A percentile compares a stretch with the other conserved stretches of the same genome.
phyloP scores from a whole-genome alignment of 805 yeast genomes.

The Cyberlindnera meyerae region DNA sequence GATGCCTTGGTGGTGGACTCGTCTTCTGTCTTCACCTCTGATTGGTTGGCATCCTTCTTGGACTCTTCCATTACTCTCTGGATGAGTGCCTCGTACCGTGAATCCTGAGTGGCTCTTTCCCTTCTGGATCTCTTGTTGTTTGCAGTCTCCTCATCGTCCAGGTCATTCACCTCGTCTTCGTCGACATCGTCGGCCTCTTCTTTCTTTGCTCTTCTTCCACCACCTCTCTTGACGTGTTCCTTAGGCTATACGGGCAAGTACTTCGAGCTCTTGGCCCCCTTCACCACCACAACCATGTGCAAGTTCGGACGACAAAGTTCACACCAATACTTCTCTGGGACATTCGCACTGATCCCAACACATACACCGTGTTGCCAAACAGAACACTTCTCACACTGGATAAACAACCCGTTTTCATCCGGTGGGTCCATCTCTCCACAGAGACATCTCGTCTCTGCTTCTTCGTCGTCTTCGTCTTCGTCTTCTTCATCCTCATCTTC shows the following conservation, averaged over 20 bases:
- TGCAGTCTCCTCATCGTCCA: constrained; percentile 11
- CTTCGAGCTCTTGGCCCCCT: constrained; percentile 43
- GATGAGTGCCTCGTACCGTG: constrained; percentile 38
- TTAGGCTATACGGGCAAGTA: constrained; percentile 43
- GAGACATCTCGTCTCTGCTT: constrained; percentile 41
- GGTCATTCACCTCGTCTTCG: background rate
- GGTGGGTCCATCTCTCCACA: constrained; percentile 42
- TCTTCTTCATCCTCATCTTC: constrained; percentile 8
- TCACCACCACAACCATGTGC: constrained; percentile 51
- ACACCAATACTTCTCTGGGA: constrained; percentile 95
- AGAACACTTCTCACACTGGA: constrained; percentile 84
- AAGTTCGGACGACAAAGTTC: constrained; percentile 84
- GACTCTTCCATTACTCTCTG: constrained; percentile 38
- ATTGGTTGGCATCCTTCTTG: constrained; percentile 30
- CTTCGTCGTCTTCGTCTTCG: constrained; percentile 29
- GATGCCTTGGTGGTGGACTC: constrained; percentile 4
- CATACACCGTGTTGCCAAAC: constrained; percentile 99
- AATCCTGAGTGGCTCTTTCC: constrained; percentile 38
- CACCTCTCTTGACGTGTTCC: constrained; percentile 27
- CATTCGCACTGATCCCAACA: constrained; percentile 74
- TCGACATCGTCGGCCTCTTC: constrained; percentile 18
- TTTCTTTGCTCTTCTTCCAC: background rate
- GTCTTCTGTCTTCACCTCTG: constrained; percentile 7
- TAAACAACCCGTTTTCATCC: constrained; percentile 57
- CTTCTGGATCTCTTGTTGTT: constrained; percentile 25